Evolutionary conservation across 2,329 filamentous ascomycete species (phyloP).

Genomic region (Coniosporium tulheliwenetii): DNA sequence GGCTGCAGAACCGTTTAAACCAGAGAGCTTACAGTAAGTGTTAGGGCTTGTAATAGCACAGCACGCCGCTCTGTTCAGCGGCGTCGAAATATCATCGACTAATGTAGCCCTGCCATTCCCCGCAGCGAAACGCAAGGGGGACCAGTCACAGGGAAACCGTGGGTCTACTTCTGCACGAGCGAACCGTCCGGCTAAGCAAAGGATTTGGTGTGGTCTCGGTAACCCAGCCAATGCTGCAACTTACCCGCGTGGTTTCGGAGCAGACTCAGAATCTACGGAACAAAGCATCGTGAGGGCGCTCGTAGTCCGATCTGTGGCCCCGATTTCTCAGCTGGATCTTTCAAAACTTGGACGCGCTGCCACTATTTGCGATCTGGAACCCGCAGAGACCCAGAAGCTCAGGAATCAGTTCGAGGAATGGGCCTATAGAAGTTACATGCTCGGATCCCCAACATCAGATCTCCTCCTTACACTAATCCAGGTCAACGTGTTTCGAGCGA

Average conservation of each 20-base stretch:
- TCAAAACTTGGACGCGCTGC: neutral
- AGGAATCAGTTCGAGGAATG: neutral
- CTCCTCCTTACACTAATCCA: neutral
- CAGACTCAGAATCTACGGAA: neutral
- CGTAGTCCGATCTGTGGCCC: neutral
- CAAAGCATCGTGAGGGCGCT: neutral
- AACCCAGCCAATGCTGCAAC: neutral
- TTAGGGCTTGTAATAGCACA: neutral
- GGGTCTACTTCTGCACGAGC: neutral
- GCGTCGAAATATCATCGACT: neutral
- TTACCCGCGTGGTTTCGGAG: neutral
- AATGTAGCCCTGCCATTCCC: neutral
- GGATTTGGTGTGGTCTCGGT: neutral
- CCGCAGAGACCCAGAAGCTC: neutral
- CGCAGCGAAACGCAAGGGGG: neutral
- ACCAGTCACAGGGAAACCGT: neutral
- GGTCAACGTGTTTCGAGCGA: slow-evolving; percentile 5
- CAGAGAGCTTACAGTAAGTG: slow-evolving; percentile 10
- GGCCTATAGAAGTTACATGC: neutral
- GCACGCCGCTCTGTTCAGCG: neutral
- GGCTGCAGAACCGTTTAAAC: slow-evolving; percentile 16
- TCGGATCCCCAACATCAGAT: neutral
- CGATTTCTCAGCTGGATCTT: neutral
- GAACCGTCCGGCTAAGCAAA: neutral
- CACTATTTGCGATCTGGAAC: neutral